Conservation (phyloP, 2,329 filamentous ascomycete species). For the Talaromyces sp. region DNA sequence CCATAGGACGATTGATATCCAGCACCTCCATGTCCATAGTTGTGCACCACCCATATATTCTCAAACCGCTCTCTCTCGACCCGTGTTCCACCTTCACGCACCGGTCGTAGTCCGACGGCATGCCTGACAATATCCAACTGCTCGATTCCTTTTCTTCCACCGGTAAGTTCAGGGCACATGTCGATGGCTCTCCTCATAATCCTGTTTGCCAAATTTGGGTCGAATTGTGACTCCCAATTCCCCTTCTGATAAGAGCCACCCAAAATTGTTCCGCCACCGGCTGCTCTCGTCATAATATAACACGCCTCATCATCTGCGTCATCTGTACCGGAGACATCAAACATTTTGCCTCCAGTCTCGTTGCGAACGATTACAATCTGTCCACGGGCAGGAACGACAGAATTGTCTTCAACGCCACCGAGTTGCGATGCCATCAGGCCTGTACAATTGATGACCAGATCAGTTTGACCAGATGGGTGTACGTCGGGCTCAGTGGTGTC, state of each 20-base stretch:
- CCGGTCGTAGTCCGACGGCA: slow-evolving; percentile 74
- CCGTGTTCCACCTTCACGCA: slow-evolving; percentile 67
- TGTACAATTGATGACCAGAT: slow-evolving; percentile 78
- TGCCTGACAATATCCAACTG: slow-evolving; percentile 73
- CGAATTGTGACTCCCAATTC: slow-evolving; percentile 73
- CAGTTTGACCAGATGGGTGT: slow-evolving; percentile 57
- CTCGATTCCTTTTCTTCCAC: slow-evolving; percentile 58
- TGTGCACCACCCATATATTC: slow-evolving; percentile 49
- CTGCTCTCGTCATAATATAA: slow-evolving; percentile 78
- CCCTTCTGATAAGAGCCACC: slow-evolving; percentile 77
- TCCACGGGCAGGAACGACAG: slow-evolving; percentile 70
- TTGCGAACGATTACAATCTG: slow-evolving; percentile 83
- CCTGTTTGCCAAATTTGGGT: slow-evolving; percentile 69
- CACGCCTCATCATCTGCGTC: slow-evolving; percentile 67
- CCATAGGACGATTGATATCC: slow-evolving; percentile 68
- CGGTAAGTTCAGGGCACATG: slow-evolving; percentile 37
- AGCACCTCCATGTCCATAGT: slow-evolving; percentile 42
- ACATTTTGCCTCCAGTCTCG: slow-evolving; percentile 60
- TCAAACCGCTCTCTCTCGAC: slow-evolving; percentile 68
- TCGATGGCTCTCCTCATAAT: slow-evolving; percentile 69
- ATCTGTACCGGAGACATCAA: slow-evolving; percentile 73
- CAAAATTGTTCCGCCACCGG: slow-evolving; percentile 70
- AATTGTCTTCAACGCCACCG: slow-evolving; percentile 73
- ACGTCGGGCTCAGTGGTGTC: slow-evolving; percentile 55
- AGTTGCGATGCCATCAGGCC: slow-evolving; percentile 71